Evolutionary conservation across 768 basidiomycete genomes (phyloP), one percentile per base, ranked within the genome.

Genomic region (Suillus spraguei): DNA sequence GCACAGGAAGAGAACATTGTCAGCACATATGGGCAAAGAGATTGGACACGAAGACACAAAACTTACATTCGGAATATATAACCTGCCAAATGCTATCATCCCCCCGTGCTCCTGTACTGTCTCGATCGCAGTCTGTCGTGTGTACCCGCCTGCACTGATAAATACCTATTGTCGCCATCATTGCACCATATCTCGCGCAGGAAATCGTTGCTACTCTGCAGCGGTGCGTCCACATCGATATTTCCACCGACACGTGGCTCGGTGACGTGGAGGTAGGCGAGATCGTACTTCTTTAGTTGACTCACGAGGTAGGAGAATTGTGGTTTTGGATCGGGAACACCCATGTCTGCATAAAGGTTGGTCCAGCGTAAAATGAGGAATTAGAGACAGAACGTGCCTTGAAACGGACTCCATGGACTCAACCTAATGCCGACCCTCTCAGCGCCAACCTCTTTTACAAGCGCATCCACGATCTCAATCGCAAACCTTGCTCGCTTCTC

Each of bases 401-500:
- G 69, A 63, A 71, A 74, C 5, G 62, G 59, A 60, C 69, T 71
- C 79, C 77, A 83, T 5, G 79, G 83, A 61, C 77, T 79, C 32
- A 85, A 50, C 7, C 84, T 75, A 50, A 85, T 74, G 3, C 74
- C 82, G 11, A 77, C 75, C 22, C 76, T 75, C 44, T 83, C 78
- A 28, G 72, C 69, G 2, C 86, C 85, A 41, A 85, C 73, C 2
- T 77, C 80, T 1, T 75, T 66, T 17, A 70, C 64, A 41, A 84
- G 73, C 6, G 80, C 80, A n/a, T 79, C 69, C 24, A 80, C 67
- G 41, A 84, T 74, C 67, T 82, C 79, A 22, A 82, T 73, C 2
- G 71, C 64, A 69, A 87, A 85, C 14, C 82, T 74, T 2, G 75
- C 69, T 7, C 85, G 71, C 60, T 83, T 83, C 66, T 84, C 82